These are phyloP conservation scores for Termitomyces sp. DNA, from an alignment of 768 basidiomycete genomes.

Conservation along the genomic window DNA sequence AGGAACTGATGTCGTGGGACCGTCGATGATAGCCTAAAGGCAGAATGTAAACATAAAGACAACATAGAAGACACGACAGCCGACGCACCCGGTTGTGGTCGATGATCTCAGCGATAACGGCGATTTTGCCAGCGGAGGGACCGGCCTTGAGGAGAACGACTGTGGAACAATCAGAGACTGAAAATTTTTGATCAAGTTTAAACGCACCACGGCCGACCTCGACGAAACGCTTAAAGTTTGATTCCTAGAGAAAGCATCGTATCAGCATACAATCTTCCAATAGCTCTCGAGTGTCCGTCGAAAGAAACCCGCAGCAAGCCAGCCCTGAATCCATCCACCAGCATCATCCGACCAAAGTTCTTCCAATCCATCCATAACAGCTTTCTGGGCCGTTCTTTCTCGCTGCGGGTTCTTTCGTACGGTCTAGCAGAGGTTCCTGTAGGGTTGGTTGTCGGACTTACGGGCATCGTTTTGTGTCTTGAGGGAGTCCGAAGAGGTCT, in stretches of 20 bases:
- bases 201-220: conserved; percentile 90
- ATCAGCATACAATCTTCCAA: conserved; percentile 9
- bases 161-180: conserved; percentile 18
- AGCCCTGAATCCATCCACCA: background rate
- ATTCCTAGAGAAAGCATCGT: conserved; percentile 40
- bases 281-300: background rate
- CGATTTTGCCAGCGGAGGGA: conserved; percentile 81
- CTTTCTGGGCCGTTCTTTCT: conserved; percentile 6
- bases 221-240: conserved; percentile 95
- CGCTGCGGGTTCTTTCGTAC: conserved; percentile 8
- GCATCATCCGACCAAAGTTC: conserved; percentile 10
- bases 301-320: conserved; percentile 5
- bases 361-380: conserved; percentile 19
- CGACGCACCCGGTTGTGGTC: conserved; percentile 93
- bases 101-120: conserved; percentile 95
- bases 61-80: too few species aligned
- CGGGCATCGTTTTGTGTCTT: conserved; percentile 27
- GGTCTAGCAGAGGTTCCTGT: conserved; percentile 11
- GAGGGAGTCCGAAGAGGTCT: conserved; percentile 22
- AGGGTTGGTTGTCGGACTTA: conserved; percentile 18
- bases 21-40: conserved; percentile 88
- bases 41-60: too few species aligned
- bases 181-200: background rate
- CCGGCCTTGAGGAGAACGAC: conserved; percentile 94
- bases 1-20: conserved; percentile 85